These are phyloP conservation scores for Lactarius psammicola DNA, from an alignment of 768 basidiomycete species.

Conservation along the genomic window DNA sequence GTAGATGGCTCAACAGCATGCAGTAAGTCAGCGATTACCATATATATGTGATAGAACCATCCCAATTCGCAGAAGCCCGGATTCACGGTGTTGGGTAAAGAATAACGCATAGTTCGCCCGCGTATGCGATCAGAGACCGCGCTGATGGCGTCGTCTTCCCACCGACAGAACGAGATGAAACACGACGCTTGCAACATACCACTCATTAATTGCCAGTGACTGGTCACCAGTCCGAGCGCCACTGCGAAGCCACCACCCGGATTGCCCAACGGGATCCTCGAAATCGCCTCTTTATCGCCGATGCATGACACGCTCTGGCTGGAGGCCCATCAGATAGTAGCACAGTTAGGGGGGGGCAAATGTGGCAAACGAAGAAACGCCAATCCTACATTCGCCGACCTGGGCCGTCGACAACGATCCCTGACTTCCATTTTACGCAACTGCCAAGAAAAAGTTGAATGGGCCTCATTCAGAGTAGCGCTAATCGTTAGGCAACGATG, in stretches of 20 bases:
- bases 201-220: not conserved
- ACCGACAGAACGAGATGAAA: slow-evolving; percentile 7
- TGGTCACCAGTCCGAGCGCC: slow-evolving; percentile 14
- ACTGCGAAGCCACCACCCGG: slow-evolving; percentile 3
- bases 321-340: slow-evolving; percentile 6
- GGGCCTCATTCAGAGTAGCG: slow-evolving; percentile 44
- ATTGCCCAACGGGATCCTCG: slow-evolving; percentile 11
- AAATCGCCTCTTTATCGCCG: slow-evolving; percentile 16
- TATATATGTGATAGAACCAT: not conserved
- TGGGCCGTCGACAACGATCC: slow-evolving; percentile 34
- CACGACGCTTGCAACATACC: not conserved
- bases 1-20: not conserved
- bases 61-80: not conserved
- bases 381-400: slow-evolving; percentile 1
- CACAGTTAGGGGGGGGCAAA: too few species aligned
- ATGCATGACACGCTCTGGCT: not conserved
- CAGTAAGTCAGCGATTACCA: slow-evolving; percentile 15
- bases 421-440: slow-evolving; percentile 50
- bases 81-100: not conserved
- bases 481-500: not conserved
- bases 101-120: not conserved
- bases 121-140: not conserved
- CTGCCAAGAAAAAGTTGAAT: slow-evolving; percentile 48
- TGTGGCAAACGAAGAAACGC: not conserved
- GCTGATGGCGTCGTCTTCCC: not conserved